These are phyloP conservation scores for Mrakia blollopis DNA, from an alignment of 768 basidiomycete genomes.

Conservation along the genomic window DNA sequence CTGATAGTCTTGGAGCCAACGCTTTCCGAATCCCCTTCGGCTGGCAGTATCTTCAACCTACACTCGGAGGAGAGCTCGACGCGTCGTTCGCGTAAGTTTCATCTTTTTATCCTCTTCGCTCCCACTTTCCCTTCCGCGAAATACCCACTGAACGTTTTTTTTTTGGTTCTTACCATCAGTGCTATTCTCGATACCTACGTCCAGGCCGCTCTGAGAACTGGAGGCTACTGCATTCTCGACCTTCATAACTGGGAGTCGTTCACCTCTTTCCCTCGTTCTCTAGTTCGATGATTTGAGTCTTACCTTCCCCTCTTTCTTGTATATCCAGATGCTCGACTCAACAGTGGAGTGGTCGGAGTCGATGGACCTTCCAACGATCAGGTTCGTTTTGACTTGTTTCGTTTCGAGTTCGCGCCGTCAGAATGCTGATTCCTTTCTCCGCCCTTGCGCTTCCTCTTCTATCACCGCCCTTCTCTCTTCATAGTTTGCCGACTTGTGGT, in stretches of 20 bases:
- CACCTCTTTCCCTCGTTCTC: too few relatives aligned
- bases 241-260: constrained; percentile 50
- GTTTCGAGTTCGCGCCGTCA: background rate
- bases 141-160: too few relatives aligned
- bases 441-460: background rate
- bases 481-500: constrained; percentile 56
- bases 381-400: constrained; percentile 27
- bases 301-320: too few relatives aligned
- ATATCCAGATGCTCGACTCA: constrained; percentile 56
- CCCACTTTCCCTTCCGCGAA: background rate
- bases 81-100: background rate
- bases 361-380: constrained; percentile 55
- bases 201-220: constrained; percentile 51
- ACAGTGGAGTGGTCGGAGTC: constrained; percentile 58
- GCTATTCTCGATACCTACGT: constrained; percentile 49
- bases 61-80: constrained; percentile 15
- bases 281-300: too few relatives aligned
- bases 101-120: background rate
- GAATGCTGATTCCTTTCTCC: too few relatives aligned
- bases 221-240: constrained; percentile 55
- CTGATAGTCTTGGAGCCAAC: constrained; percentile 6
- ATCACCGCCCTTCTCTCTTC: background rate
- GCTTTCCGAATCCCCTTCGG: constrained; percentile 23
- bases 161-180: background rate
- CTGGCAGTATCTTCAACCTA: constrained; percentile 9